Conservation (phyloP, 176 grass and related monocot species). For the Chloris gayana region DNA sequence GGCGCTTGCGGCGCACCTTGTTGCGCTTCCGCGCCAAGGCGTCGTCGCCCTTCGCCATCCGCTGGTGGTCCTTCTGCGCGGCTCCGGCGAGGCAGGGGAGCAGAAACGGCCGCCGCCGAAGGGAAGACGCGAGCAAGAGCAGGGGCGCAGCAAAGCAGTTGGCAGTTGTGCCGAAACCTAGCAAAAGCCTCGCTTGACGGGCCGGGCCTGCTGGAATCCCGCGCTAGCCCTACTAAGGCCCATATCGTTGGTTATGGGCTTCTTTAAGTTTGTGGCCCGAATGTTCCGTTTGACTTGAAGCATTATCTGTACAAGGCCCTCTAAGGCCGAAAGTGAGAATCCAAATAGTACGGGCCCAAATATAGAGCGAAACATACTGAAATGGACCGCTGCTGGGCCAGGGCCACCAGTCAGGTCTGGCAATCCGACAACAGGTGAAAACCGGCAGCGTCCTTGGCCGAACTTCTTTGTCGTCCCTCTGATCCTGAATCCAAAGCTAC, state of each 20-base stretch:
- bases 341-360: no score
- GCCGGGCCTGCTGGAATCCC: not conserved
- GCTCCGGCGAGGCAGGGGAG: not conserved
- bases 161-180: not conserved
- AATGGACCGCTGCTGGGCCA: no score
- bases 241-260: not conserved
- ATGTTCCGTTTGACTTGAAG: no score
- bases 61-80: not conserved
- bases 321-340: no score
- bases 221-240: not conserved
- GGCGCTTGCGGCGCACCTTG: conserved; percentile 65
- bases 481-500: no score
- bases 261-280: not conserved
- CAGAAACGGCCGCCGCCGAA: conserved; percentile 4
- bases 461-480: no score
- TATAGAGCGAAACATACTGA: no score
- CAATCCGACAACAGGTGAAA: no score
- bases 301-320: no score
- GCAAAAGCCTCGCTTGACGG: conserved; percentile 2
- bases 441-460: no score
- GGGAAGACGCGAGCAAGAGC: not conserved
- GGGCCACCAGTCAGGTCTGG: no score
- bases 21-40: conserved; percentile 70
- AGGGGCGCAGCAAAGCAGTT: not conserved
- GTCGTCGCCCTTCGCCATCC: conserved; percentile 92